phyloP scores from a whole-genome alignment of 1,139 yeast genomes.

The Suhomyces atakaporum region DNA sequence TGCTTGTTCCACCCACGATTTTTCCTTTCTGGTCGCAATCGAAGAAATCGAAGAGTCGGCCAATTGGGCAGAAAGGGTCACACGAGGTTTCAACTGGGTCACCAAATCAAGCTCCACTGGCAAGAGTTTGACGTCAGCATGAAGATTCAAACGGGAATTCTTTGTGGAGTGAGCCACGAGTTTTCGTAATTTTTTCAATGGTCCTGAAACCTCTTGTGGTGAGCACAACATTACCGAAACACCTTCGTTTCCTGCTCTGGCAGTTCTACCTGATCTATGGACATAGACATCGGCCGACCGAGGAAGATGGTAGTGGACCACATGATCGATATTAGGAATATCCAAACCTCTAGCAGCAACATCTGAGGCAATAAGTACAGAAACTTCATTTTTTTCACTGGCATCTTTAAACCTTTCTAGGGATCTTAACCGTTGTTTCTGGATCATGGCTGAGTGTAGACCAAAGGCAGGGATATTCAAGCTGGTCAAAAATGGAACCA shows the following conservation, averaged over 20 bases:
- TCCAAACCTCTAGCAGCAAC: slow-evolving; percentile 99
- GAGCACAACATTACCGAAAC: slow-evolving; percentile 90
- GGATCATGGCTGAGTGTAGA: slow-evolving; percentile 92
- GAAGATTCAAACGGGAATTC: slow-evolving; percentile 30
- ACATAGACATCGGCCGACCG: slow-evolving; percentile 92
- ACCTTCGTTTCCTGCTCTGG: slow-evolving; percentile 93
- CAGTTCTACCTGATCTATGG: slow-evolving; percentile 98
- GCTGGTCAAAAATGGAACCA: slow-evolving; percentile 73
- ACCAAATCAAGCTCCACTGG: slow-evolving; percentile 79
- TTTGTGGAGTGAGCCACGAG: slow-evolving; percentile 46
- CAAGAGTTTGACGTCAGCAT: slow-evolving; percentile 65
- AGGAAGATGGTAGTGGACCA: slow-evolving; percentile 93
- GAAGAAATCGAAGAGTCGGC: slow-evolving; percentile 70
- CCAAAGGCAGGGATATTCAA: slow-evolving; percentile 75
- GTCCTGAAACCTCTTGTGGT: slow-evolving; percentile 91
- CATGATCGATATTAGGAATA: slow-evolving; percentile 88
- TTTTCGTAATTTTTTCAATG: slow-evolving; percentile 72
- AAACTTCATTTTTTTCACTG: slow-evolving; percentile 52
- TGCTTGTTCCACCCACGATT: slow-evolving; percentile 82
- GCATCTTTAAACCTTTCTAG: slow-evolving; percentile 71
- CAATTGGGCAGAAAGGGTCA: slow-evolving; percentile 65
- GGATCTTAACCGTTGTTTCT: slow-evolving; percentile 85
- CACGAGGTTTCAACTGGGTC: slow-evolving; percentile 68
- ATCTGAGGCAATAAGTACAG: slow-evolving; percentile 89
- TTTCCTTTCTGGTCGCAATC: slow-evolving; percentile 66